Conservation (phyloP, 371 early-diverging fungal species). For the Rhizomucor miehei region DNA sequence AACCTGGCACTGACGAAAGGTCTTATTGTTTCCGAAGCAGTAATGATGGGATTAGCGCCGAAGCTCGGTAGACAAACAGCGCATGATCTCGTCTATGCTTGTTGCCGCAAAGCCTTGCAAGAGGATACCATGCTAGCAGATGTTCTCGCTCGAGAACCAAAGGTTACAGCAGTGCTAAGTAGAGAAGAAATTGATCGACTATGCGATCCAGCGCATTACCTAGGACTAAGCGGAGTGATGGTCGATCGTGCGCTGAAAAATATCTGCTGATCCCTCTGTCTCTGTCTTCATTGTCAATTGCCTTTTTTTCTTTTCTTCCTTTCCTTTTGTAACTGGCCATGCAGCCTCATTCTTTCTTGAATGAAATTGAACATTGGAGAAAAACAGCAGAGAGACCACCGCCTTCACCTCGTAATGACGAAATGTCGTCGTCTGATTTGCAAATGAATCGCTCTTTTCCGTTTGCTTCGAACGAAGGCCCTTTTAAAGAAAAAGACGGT, state of each 20-base stretch:
- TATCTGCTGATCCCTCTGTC: neutral
- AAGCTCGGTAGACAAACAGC: constrained; percentile 16
- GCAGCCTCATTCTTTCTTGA: constrained; percentile 17
- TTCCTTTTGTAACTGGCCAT: constrained; percentile 3
- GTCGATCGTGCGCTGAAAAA: constrained; percentile 12
- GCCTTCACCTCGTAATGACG: constrained; percentile 1
- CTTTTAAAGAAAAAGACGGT: neutral
- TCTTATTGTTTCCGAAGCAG: constrained; percentile 18
- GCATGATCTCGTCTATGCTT: constrained; percentile 20
- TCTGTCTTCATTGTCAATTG: too few relatives aligned
- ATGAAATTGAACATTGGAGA: constrained; percentile 29
- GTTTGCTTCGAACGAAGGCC: neutral
- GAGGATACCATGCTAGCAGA: constrained; percentile 12
- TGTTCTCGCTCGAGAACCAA: constrained; percentile 5
- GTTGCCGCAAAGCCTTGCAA: constrained; percentile 12
- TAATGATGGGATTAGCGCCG: constrained; percentile 19
- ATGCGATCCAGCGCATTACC: constrained; percentile 16
- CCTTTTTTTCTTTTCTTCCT: too few relatives aligned
- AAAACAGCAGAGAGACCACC: constrained; percentile 15
- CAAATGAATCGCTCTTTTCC: neutral
- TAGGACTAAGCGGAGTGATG: constrained; percentile 14
- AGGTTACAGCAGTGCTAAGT: constrained; percentile 4
- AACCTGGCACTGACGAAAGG: constrained; percentile 19
- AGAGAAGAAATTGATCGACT: constrained; percentile 7
- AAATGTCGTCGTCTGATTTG: neutral